Conservation (phyloP, 306 rosid species). For the Acmispon strigosus region DNA sequence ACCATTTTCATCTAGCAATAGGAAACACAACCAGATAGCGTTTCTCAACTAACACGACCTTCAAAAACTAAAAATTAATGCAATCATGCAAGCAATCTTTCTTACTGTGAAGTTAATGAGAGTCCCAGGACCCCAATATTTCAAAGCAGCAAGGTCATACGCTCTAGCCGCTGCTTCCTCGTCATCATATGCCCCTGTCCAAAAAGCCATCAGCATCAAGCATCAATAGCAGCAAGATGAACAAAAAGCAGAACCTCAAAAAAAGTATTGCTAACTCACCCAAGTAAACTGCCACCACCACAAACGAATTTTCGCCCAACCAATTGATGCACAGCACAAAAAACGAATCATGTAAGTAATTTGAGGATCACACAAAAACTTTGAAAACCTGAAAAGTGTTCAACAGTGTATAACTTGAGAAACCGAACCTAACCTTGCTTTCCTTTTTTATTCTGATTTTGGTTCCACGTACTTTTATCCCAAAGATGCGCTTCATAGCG, state of each 20-base stretch:
- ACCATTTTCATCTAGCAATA: background rate
- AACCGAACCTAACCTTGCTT: slow-evolving; percentile 90
- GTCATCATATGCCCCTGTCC: slow-evolving; percentile 90
- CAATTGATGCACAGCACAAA: slow-evolving; percentile 35
- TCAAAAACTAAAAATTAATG: background rate
- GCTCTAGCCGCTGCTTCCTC: slow-evolving; percentile 99
- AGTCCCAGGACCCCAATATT: slow-evolving; percentile 99
- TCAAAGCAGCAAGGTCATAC: slow-evolving; percentile 96
- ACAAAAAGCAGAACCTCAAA: no score
- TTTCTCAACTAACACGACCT: background rate
- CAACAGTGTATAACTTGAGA: background rate
- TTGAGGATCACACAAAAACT: background rate
- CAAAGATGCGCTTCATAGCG: slow-evolving; percentile 99
- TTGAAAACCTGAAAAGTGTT: background rate
- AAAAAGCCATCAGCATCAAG: background rate
- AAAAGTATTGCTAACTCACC: slow-evolving; percentile 47
- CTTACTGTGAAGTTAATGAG: slow-evolving; percentile 96
- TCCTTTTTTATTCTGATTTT: slow-evolving; percentile 98
- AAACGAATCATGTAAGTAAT: slow-evolving; percentile 32
- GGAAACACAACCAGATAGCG: background rate
- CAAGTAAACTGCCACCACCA: slow-evolving; percentile 72
- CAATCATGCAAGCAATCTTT: background rate
- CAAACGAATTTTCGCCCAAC: slow-evolving; percentile 23
- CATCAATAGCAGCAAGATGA: background rate
- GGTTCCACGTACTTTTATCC: slow-evolving; percentile 99